Conservation (phyloP, 495 filamentous ascomycete species). For the Neurospora hispaniola region DNA sequence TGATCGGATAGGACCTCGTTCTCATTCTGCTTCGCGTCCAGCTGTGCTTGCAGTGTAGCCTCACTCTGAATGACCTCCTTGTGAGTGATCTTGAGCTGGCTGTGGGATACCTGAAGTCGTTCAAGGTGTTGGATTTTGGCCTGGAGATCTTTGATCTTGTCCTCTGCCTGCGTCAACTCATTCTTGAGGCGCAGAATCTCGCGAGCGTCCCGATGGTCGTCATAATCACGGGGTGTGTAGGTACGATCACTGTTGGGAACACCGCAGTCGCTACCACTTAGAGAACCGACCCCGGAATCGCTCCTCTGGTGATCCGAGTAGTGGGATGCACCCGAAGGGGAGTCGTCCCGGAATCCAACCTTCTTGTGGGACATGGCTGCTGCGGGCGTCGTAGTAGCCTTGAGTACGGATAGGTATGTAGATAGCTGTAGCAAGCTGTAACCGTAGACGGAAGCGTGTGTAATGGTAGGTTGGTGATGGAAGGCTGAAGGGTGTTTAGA, state of each 20-base stretch:
- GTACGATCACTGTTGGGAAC: conserved; percentile 16
- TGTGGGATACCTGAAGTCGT: conserved; percentile 34
- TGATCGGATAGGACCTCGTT: conserved; percentile 44
- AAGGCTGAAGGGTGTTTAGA: conserved; percentile 9
- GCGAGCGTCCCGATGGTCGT: conserved; percentile 9
- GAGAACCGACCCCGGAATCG: conserved; percentile 28
- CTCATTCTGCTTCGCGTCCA: conserved; percentile 74
- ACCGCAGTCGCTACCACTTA: conserved; percentile 24
- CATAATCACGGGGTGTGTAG: conserved; percentile 14
- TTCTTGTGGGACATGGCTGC: conserved; percentile 21
- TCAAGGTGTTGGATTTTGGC: not conserved
- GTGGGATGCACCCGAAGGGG: conserved; percentile 19
- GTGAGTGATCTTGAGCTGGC: conserved; percentile 32
- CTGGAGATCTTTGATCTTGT: conserved; percentile 11
- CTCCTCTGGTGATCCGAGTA: conserved; percentile 21
- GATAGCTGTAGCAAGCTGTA: conserved; percentile 1
- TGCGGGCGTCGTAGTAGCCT: not conserved
- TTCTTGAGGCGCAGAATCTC: conserved; percentile 16
- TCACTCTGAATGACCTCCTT: conserved; percentile 58
- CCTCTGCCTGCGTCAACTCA: conserved; percentile 6
- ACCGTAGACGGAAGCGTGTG: not conserved
- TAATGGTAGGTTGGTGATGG: conserved; percentile 1
- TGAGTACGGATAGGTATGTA: not conserved
- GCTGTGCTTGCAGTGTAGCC: conserved; percentile 60
- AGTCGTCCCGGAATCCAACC: conserved; percentile 23